Base-by-base conservation (phyloP, 1,284 basidiomycete genomes). In the Boletellus deceptivus region DNA sequence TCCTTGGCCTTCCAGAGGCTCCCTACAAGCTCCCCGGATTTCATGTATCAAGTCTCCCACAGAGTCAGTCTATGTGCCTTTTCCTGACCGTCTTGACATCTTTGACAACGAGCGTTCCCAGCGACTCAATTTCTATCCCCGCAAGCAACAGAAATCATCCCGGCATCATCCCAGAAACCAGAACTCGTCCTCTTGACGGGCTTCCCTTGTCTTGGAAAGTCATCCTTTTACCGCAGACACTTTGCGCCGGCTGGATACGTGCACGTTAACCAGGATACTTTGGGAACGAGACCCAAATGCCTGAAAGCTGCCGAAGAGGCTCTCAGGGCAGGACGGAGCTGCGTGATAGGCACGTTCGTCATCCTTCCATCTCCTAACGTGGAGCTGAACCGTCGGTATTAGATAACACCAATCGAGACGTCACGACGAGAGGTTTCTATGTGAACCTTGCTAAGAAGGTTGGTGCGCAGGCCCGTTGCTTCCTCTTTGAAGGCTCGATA, bases 321-420 rank as follows among this genome's bases (percentile, higher is more conserved):
- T 0, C 60, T 96, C 20, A 59, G 68, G 20, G 72, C 72, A 0
- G 82, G 81, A 5, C 74, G 78, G 60, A 84, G 83, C 49, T 89
- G 89, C 57, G 89, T 94, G 8, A 75, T 97, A 39, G 91, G 91
- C 86, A 55, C 46, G 81, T 67, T 39, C 10, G 39, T 20, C 33
- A 3, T 37, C 10, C n/a, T 6, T 10, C 24, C 29, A 13, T 18
- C 25, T 37, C 25, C 10, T 34, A 1, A 17, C n/a, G 36, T 20
- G 20, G 10, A 37, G 42, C 29, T 52, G 43, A 49, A 46, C 40
- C 35, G 4, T 18, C 10, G 37, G 35, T 8, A 41, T 4, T 55
- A 91, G 93, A 96, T 67, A 95, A 94, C 63, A 94, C 92, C 13
- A 94, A 94, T 65, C 80, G 91, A 4, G 80, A 93, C 62, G 64